Base-by-base conservation (phyloP, 192 early-diverging fungal genomes). In the Funneliformis geosporum region DNA sequence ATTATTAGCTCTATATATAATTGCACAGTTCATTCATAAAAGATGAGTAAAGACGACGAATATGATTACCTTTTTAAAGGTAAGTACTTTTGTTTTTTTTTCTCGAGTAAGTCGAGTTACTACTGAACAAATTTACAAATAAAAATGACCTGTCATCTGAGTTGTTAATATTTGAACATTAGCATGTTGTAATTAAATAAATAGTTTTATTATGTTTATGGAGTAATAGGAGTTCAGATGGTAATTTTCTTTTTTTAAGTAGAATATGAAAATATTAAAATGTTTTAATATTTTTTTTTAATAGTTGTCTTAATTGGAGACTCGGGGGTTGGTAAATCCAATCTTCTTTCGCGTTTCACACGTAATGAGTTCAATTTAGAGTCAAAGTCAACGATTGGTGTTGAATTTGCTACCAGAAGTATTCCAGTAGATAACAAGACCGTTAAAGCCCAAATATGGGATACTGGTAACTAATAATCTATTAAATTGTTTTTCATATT, bases 381-480 rank as follows among this genome's bases (percentile, higher is more conserved):
- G 84, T 98, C 96, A 76, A 98, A 98, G 87, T 96, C 96, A 43
- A 99, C 98, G 71, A 99, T 99, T 86, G 98, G 98, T 81, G 96
- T 99, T 70, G 98, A 99, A 83, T 99, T 98, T 86, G 96, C 95
- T 55, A 98, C 96, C 42, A 89, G 96, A 79, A 94, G 90, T 86
- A 97, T 99, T 80, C 93, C 97, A 83, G 96, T 99, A 50, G 96
- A 99, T 77, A 87, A 90, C 78, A 99, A 99, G 89, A 96, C 94
- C 16, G 96, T 99, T 86, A 99, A 98, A 87, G 96, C 96, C 62
- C 97, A 99, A 85, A 98, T 99, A 86, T 99, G 98, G 98, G 98
- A 99, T 88, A 99, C 98, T 75, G 98, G 95, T 89, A 83, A 81
- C 76, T 67, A 38, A 46, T 70, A 60, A 61, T 46, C 71, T 80